Evolutionary conservation across 78 protist species (phyloP).

Genomic region (Dictyostelium intermedium): DNA sequence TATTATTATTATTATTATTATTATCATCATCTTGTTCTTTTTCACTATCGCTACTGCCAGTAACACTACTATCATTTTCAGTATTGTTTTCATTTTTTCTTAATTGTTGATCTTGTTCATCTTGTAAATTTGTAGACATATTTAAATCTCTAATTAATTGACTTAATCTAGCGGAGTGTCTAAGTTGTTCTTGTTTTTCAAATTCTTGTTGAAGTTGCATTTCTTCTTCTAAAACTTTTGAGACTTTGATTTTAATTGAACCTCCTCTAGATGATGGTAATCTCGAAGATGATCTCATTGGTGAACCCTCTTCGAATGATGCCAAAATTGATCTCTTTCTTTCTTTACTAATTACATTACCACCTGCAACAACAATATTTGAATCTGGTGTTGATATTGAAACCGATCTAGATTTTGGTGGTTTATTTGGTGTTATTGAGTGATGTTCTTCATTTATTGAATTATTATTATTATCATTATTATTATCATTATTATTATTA

Average conservation of each 20-base stretch:
- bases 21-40: not conserved
- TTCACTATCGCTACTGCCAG: not conserved
- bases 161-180: conserved; percentile 10
- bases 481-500: no score
- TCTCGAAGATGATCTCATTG: conserved; percentile 2
- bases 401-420: conserved; percentile 12
- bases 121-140: not conserved
- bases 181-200: conserved; percentile 14
- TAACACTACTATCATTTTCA: not conserved
- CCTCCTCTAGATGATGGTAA: conserved; percentile 43
- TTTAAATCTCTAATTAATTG: not conserved
- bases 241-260: conserved; percentile 1
- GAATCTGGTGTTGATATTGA: not conserved
- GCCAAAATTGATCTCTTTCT: not conserved
- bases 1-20: not conserved
- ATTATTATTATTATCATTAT: no score
- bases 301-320: not conserved
- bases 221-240: conserved; percentile 11
- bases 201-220: conserved; percentile 31
- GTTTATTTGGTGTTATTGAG: not conserved
- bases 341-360: not conserved
- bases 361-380: not conserved
- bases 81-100: not conserved
- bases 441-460: not conserved
- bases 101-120: not conserved